Conservation (phyloP, 202 grass and related monocot genomes). For the Schoenoplectus triqueter region DNA sequence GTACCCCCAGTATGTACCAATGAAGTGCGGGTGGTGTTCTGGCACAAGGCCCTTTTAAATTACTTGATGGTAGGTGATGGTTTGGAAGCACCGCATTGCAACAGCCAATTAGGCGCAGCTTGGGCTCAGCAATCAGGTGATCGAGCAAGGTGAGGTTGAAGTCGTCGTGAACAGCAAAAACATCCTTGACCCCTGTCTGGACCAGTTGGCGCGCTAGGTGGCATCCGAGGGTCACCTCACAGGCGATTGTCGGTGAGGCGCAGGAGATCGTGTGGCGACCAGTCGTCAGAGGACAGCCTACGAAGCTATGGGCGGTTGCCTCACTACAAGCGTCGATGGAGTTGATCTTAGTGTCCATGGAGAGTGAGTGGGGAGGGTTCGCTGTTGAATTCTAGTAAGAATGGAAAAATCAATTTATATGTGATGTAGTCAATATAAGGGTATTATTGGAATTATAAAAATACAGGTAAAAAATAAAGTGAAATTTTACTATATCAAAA, state of each 20-base stretch:
- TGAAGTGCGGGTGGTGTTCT: conserved; percentile 61
- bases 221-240: conserved; percentile 66
- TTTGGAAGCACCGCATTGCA: conserved; percentile 63
- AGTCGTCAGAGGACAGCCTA: conserved; percentile 56
- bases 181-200: conserved; percentile 61
- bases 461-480: too few relatives aligned
- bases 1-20: conserved; percentile 84
- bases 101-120: conserved; percentile 56
- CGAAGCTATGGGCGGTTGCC: conserved; percentile 37
- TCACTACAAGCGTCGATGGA: conserved; percentile 51
- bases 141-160: conserved; percentile 89
- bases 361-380: conserved; percentile 9
- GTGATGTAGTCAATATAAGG: too few relatives aligned
- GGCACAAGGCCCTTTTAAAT: conserved; percentile 65
- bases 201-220: conserved; percentile 79
- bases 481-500: too few relatives aligned
- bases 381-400: conserved; percentile 40
- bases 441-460: too few relatives aligned
- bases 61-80: conserved; percentile 53
- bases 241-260: background rate
- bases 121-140: conserved; percentile 65
- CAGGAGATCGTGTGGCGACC: conserved; percentile 29
- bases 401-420: too few relatives aligned
- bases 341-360: conserved; percentile 70
- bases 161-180: conserved; percentile 70